Base-by-base conservation (phyloP, 164 flowering plant genomes). In the Hamamelis virginiana region DNA sequence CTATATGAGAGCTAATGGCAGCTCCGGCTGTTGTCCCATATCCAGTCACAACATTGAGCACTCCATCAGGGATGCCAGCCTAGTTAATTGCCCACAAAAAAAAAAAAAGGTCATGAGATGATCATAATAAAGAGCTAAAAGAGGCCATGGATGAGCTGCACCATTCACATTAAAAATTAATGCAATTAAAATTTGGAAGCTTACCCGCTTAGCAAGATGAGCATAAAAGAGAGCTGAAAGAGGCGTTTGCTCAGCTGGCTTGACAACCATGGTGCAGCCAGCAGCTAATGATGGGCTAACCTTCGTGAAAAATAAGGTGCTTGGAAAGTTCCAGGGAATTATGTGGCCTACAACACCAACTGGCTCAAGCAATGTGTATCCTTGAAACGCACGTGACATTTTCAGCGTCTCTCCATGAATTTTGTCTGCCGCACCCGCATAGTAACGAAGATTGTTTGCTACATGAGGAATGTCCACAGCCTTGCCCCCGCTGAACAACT, bases 51-150 rank as follows among this genome's bases (percentile, higher is more conserved):
- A 94, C 88, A 77, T 94, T 91, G 58, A 94, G 51, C 65, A 94
- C 97, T 65, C 98, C 98, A 72, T 91, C 92, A 5, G 98, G 98
- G 8, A 91, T 57, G 15, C 97, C 98, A 25, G 98, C 98, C 98
- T 94, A 66, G 33, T 33, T 18, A 51, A 22, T n/a, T 16, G 9
- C 22, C 44, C 11, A 45, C n/a, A n/a, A n/a, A n/a, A n/a, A n/a
- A n/a, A n/a, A n/a, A n/a, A n/a, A n/a, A n/a, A n/a, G n/a, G n/a
- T n/a, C n/a, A n/a, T n/a, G n/a, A n/a, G n/a, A n/a, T n/a, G n/a
- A n/a, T n/a, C n/a, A n/a, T n/a, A n/a, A n/a, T 6, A 26, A 23
- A 38, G 25, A 14, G n/a, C 28, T 48, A 23, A 13, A 28, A 26
- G 16, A 23, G 9, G n/a, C n/a, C n/a, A n/a, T n/a, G n/a, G n/a